phyloP scores from a whole-genome alignment of 805 yeast species.

The Metschnikowia sp. region DNA sequence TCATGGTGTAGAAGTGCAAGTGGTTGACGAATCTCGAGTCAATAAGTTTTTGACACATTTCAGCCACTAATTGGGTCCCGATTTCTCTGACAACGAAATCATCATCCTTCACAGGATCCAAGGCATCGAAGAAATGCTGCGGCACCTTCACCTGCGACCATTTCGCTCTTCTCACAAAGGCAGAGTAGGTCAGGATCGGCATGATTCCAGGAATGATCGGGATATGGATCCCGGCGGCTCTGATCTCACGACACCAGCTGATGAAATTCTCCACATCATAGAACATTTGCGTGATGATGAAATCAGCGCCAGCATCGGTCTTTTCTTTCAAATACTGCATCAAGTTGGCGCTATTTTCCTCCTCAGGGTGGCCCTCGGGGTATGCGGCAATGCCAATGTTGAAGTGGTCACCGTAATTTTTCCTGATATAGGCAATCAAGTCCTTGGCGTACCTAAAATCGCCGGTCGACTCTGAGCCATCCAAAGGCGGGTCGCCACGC shows the following conservation, averaged over 20 bases:
- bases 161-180: conserved; percentile 87
- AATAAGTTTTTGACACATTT: conserved; percentile 73
- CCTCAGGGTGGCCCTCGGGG: conserved; percentile 97
- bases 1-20: conserved; percentile 96
- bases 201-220: conserved; percentile 97
- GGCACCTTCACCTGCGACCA: conserved; percentile 92
- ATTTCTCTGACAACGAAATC: conserved; percentile 82
- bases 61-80: conserved; percentile 79
- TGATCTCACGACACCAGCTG: conserved; percentile 70
- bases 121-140: conserved; percentile 57
- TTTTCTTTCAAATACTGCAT: conserved; percentile 75
- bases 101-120: conserved; percentile 85
- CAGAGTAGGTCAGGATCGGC: conserved; percentile 96
- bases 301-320: conserved; percentile 91
- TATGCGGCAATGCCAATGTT: conserved; percentile 96
- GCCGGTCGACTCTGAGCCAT: conserved; percentile 71
- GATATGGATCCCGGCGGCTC: conserved; percentile 68
- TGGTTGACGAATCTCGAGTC: conserved; percentile 75
- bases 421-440: conserved; percentile 70
- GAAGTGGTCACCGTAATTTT: conserved; percentile 80
- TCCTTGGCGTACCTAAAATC: conserved; percentile 88
- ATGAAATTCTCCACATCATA: conserved; percentile 87
- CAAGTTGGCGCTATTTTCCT: conserved; percentile 45
- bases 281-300: conserved; percentile 95
- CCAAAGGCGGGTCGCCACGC: conserved; percentile 91